Base-by-base conservation (phyloP, 352 stramenopile species). In the Globisporangium carolinianum region DNA sequence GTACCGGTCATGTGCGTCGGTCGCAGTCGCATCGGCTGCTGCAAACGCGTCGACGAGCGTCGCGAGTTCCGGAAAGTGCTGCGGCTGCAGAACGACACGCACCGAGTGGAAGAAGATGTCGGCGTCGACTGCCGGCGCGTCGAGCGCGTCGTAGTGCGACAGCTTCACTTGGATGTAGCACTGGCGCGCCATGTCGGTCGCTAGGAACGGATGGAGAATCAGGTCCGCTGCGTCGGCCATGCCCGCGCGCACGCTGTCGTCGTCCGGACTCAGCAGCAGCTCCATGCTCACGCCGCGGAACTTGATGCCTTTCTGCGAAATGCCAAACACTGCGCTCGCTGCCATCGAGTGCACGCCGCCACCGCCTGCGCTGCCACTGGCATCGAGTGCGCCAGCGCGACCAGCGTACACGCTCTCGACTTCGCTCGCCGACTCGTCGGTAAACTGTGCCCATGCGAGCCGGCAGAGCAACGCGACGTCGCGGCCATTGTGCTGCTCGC, bases 41-140 rank as follows among this genome's bases (percentile, higher is more conserved):
- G 66, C 71, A 63, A 91, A 92, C 5, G 76, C 79, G 45, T 94
- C 77, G 6, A 91, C 60, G 41, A 94, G 62, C 11, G 73, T 85
- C 8, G 65, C 75, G n/a, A 95, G 68, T 45, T 89, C 76, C 4
- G 70, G 62, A 43, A 95, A 89, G 58, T 93, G 85, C 53, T 91
- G 80, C 4, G 86, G 86, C 55, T 94, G 83, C 5, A 94, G 58
- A 7, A 94, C 80, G 10, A 92, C 69, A 6, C 77, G 71, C 51
- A 94, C 78, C 18, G 81, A 89, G 65, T 91, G 86, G 45, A 95
- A 71, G 59, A 95, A 95, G 7, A 94, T 54, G 57, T 94, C 83
- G 3, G 79, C 79, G 63, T 95, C 86, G 48, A 93, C 68, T 3
- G 77, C 64, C 0, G 85, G 85, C 7, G 78, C 75, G 50, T 88